These are phyloP conservation scores for Geopyxis carbonaria DNA, from an alignment of 495 filamentous ascomycete genomes.

Conservation along the genomic window DNA sequence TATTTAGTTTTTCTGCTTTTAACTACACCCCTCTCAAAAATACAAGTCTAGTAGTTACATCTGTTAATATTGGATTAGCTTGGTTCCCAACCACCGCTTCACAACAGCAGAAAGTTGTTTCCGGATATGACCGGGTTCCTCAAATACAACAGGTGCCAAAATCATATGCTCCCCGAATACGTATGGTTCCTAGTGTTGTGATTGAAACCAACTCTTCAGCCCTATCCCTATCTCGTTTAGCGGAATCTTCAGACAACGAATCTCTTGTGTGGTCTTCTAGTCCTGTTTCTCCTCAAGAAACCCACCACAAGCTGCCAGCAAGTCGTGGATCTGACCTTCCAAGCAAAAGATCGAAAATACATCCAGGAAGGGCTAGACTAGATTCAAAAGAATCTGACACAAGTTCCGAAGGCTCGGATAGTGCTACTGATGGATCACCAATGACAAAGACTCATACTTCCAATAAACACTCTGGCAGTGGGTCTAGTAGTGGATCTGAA, in stretches of 20 bases:
- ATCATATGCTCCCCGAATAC: conserved; percentile 7
- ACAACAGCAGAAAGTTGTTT: too few species aligned
- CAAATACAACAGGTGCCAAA: conserved; percentile 12
- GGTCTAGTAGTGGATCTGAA: too few species aligned
- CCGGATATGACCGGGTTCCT: conserved; percentile 11
- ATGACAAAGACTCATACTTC: too few species aligned
- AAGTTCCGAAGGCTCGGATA: too few species aligned
- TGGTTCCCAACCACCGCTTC: conserved; percentile 8
- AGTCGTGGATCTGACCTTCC: background rate
- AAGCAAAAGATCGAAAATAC: too few species aligned
- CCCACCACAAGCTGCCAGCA: background rate
- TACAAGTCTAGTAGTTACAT: conserved; percentile 5
- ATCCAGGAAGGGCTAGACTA: too few species aligned
- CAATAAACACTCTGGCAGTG: too few species aligned
- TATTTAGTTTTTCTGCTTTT: conserved; percentile 27
- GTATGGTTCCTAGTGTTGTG: background rate
- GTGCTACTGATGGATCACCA: too few species aligned
- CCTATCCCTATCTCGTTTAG: background rate
- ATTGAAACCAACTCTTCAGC: background rate
- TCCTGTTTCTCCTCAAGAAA: background rate
- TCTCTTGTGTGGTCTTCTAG: background rate
- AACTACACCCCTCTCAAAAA: background rate
- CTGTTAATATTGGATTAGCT: conserved; percentile 2
- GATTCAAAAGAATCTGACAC: too few species aligned
- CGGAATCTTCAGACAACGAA: background rate